phyloP scores from a whole-genome alignment of 2,329 filamentous ascomycete genomes.

The Rugonectria rugulosa region DNA sequence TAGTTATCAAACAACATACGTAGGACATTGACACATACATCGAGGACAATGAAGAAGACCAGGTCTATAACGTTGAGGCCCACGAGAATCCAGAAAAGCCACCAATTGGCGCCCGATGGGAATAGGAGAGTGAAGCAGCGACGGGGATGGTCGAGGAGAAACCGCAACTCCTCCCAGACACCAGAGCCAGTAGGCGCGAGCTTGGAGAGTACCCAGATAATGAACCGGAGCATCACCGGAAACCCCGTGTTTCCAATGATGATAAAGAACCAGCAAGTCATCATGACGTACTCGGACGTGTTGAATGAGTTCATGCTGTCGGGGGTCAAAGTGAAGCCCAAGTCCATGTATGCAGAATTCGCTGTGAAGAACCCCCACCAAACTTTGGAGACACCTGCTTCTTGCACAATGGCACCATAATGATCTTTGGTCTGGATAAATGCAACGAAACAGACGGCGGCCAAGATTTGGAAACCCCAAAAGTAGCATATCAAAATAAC shows the following conservation, averaged over 20 bases:
- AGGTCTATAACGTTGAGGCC: slow-evolving; percentile 84
- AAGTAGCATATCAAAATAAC: slow-evolving; percentile 82
- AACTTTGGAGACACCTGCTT: slow-evolving; percentile 66
- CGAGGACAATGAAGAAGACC: slow-evolving; percentile 90
- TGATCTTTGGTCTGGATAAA: slow-evolving; percentile 75
- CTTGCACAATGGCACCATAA: slow-evolving; percentile 72
- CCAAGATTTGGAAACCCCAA: slow-evolving; percentile 81
- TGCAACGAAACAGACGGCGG: slow-evolving; percentile 74
- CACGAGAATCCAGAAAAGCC: slow-evolving; percentile 88
- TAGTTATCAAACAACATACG: slow-evolving; percentile 12
- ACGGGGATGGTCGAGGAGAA: slow-evolving; percentile 91
- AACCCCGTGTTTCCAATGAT: slow-evolving; percentile 96
- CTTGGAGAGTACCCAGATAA: slow-evolving; percentile 84
- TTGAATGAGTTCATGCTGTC: slow-evolving; percentile 95
- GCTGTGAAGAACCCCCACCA: slow-evolving; percentile 97
- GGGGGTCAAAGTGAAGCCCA: slow-evolving; percentile 91
- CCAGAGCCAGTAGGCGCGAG: slow-evolving; percentile 70
- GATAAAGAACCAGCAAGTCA: slow-evolving; percentile 85
- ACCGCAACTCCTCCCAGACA: slow-evolving; percentile 88
- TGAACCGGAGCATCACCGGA: slow-evolving; percentile 89
- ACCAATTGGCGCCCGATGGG: slow-evolving; percentile 90
- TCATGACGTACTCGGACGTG: slow-evolving; percentile 74
- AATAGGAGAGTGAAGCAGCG: slow-evolving; percentile 97
- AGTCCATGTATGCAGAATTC: slow-evolving; percentile 89
- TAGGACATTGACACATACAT: slow-evolving; percentile 63